Evolutionary conservation across 768 basidiomycete species (phyloP).

Genomic region (Termitomyces heimii): DNA sequence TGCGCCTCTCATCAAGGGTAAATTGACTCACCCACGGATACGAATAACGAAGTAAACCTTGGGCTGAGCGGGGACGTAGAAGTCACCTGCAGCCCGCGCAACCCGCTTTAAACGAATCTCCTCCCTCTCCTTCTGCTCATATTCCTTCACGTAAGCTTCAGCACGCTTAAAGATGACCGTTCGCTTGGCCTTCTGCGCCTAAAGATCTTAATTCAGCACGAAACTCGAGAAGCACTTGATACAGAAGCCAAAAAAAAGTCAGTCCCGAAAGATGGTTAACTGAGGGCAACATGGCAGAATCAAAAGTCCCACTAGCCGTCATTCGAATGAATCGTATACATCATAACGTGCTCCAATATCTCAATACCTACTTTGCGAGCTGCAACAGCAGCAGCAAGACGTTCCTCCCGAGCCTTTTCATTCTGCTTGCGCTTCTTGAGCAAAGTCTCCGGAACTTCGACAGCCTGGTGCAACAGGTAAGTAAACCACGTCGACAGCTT

Average conservation of each 20-base stretch:
- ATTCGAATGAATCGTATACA: constrained; percentile 75
- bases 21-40: constrained; percentile 79
- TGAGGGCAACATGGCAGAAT: constrained; percentile 68
- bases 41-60: constrained; percentile 98
- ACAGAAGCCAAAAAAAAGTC: constrained; percentile 20
- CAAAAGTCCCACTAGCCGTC: constrained; percentile 65
- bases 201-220: constrained; percentile 2
- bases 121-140: constrained; percentile 87
- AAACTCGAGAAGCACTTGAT: not conserved
- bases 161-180: constrained; percentile 99
- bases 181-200: constrained; percentile 90
- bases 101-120: constrained; percentile 93
- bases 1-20: not conserved
- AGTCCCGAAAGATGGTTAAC: constrained; percentile 97
- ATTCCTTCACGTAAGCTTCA: constrained; percentile 97
- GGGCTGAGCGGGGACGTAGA: constrained; percentile 94
- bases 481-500: constrained; percentile 9
- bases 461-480: constrained; percentile 45
- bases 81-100: constrained; percentile 89
- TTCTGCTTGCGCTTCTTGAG: constrained; percentile 99
- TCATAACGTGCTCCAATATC: constrained; percentile 40
- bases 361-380: constrained; percentile 76
- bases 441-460: constrained; percentile 99
- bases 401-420: constrained; percentile 94
- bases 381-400: constrained; percentile 72